A percentile compares a stretch with the other conserved stretches of the same genome.
Conservation (phyloP, 2,329 filamentous ascomycete genomes). For the Venturia pyrina region DNA sequence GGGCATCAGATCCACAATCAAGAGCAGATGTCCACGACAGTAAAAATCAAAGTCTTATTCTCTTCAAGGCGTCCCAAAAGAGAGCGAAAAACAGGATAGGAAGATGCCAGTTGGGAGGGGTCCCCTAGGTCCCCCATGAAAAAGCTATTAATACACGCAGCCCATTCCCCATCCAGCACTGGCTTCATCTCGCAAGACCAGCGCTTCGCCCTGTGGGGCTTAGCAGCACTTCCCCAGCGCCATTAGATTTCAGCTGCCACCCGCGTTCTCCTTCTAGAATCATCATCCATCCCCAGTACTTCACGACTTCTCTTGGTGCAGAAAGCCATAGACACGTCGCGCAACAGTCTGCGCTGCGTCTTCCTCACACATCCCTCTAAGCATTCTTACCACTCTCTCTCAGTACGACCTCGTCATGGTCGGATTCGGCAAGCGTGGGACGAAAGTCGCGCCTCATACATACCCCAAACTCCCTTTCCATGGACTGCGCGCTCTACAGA, state of each 20-base stretch:
- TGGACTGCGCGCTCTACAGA: constrained; percentile 29
- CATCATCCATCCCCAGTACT: neutral
- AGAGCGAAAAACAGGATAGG: neutral
- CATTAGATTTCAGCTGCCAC: neutral
- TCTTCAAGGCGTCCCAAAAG: neutral
- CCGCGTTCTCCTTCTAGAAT: neutral
- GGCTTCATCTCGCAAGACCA: neutral
- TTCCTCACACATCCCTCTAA: neutral
- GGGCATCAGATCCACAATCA: neutral
- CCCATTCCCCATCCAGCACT: neutral
- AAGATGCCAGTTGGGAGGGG: neutral
- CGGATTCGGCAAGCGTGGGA: neutral
- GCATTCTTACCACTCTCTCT: neutral
- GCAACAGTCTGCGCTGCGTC: neutral
- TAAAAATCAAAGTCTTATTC: neutral
- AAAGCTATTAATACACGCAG: neutral
- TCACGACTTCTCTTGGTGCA: neutral
- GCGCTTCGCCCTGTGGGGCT: neutral
- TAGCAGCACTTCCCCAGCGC: neutral
- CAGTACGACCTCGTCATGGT: neutral
- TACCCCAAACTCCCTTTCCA: constrained; percentile 37
- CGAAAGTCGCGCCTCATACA: constrained; percentile 29
- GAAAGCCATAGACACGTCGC: neutral
- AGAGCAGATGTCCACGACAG: neutral
- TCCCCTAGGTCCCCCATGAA: neutral